These are phyloP conservation scores for Microcera coccophila DNA, from an alignment of 2,329 filamentous ascomycete genomes.

Conservation along the genomic window DNA sequence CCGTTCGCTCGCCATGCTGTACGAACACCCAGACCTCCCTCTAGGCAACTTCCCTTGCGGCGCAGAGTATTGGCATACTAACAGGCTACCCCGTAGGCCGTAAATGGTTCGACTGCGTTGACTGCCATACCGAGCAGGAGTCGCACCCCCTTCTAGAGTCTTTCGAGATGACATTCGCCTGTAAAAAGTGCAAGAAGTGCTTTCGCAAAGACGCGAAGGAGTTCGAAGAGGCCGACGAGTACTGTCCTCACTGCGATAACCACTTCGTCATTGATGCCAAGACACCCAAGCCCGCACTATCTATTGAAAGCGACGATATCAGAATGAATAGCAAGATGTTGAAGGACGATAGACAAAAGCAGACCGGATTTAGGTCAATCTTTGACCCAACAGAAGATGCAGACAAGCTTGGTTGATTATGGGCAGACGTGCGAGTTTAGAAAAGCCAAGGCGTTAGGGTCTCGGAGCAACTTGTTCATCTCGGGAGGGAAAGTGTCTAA, in stretches of 20 bases:
- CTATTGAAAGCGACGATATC: constrained; percentile 88
- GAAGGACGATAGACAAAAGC: constrained; percentile 75
- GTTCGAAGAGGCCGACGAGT: constrained; percentile 96
- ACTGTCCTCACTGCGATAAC: constrained; percentile 98
- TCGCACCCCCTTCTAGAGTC: constrained; percentile 70
- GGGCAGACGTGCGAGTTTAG: constrained; percentile 1
- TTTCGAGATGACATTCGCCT: constrained; percentile 89
- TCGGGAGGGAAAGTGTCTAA: constrained; percentile 13
- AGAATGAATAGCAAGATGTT: constrained; percentile 86
- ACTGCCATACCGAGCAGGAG: constrained; percentile 85
- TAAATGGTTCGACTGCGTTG: constrained; percentile 98
- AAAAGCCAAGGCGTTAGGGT: constrained; percentile 30
- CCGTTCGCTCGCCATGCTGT: constrained; percentile 96
- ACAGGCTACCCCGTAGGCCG: constrained; percentile 53
- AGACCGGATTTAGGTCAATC: constrained; percentile 54
- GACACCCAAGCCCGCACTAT: constrained; percentile 75
- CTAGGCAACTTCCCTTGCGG: no score
- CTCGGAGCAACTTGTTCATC: constrained; percentile 22
- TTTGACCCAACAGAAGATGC: constrained; percentile 75
- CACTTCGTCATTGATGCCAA: constrained; percentile 91
- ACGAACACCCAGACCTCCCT: constrained; percentile 38
- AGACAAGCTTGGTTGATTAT: constrained; percentile 66
- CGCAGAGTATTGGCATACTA: constrained; percentile 1
- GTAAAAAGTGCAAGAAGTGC: constrained; percentile 98
- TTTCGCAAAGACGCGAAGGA: constrained; percentile 91